phyloP scores from a whole-genome alignment of 106 monocot genomes.

The Dioscorea dumetorum region DNA sequence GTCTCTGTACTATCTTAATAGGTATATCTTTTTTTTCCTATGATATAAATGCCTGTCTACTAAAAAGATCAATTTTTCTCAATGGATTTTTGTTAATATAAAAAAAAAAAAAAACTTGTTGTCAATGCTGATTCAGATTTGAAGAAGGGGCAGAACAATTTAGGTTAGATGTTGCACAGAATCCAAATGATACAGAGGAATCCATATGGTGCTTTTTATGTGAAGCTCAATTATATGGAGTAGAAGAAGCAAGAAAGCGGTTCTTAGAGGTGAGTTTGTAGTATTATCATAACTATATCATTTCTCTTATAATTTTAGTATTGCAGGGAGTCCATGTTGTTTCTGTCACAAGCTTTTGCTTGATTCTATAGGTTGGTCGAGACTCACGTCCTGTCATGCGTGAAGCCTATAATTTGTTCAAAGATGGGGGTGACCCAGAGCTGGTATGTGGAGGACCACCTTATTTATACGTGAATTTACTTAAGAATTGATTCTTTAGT shows the following conservation, averaged over 20 bases:
- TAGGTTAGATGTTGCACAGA: slow-evolving; percentile 79
- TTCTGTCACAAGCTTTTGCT: too few relatives aligned
- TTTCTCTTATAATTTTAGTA: too few relatives aligned
- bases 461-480: neutral
- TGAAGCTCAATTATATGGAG: slow-evolving; percentile 76
- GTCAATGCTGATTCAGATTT: slow-evolving; percentile 30
- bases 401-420: slow-evolving; percentile 82
- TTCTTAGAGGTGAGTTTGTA: slow-evolving; percentile 67
- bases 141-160: slow-evolving; percentile 96
- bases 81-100: neutral
- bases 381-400: slow-evolving; percentile 87
- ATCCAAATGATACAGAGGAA: slow-evolving; percentile 96
- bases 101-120: neutral
- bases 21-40: slow-evolving; percentile 25
- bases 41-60: neutral
- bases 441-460: slow-evolving; percentile 40
- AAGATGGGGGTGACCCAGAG: slow-evolving; percentile 80
- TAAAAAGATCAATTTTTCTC: neutral
- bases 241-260: slow-evolving; percentile 56
- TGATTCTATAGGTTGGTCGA: slow-evolving; percentile 56
- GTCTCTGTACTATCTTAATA: slow-evolving; percentile 85
- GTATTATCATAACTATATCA: too few relatives aligned
- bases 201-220: slow-evolving; percentile 97
- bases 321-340: too few relatives aligned
- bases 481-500: too few relatives aligned